These are phyloP conservation scores for Pleurotus giganteus DNA, from an alignment of 768 basidiomycete genomes.

Conservation along the genomic window DNA sequence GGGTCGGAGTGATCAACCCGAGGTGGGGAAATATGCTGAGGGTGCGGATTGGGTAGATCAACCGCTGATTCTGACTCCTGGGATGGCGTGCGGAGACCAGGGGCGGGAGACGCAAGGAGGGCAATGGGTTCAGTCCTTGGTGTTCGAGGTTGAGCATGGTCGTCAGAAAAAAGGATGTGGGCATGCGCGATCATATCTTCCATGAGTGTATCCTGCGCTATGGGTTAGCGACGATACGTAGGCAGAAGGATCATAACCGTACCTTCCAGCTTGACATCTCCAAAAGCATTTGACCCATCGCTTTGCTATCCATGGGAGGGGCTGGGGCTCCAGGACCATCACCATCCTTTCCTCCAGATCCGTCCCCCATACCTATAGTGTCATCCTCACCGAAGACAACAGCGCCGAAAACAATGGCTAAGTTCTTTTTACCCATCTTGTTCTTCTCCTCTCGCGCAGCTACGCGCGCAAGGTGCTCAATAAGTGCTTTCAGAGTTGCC, in stretches of 20 bases:
- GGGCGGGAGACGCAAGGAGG: neutral
- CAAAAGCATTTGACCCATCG: conserved; percentile 37
- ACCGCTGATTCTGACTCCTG: neutral
- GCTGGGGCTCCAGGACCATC: neutral
- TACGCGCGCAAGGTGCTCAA: conserved; percentile 83
- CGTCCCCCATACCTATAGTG: conserved; percentile 14
- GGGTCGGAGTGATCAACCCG: conserved; percentile 47
- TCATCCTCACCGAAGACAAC: conserved; percentile 94
- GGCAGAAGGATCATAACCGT: neutral
- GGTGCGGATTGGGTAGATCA: conserved; percentile 1
- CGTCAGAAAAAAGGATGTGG: conserved; percentile 62
- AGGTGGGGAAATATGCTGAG: neutral
- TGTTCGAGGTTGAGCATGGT: conserved; percentile 22
- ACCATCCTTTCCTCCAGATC: neutral
- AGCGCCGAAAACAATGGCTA: conserved; percentile 86
- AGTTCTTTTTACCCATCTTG: conserved; percentile 93
- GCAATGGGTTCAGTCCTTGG: neutral
- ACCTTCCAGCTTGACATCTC: conserved; percentile 79
- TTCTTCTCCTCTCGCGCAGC: conserved; percentile 67
- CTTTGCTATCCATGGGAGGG: conserved; percentile 3
- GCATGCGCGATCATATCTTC: conserved; percentile 82
- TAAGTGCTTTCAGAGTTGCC: conserved; percentile 72
- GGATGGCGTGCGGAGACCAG: neutral
- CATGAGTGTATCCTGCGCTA: conserved; percentile 52
- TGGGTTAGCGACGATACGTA: neutral